phyloP scores from a whole-genome alignment of 2,329 filamentous ascomycete genomes.

The Teratosphaeria nubilosa region DNA sequence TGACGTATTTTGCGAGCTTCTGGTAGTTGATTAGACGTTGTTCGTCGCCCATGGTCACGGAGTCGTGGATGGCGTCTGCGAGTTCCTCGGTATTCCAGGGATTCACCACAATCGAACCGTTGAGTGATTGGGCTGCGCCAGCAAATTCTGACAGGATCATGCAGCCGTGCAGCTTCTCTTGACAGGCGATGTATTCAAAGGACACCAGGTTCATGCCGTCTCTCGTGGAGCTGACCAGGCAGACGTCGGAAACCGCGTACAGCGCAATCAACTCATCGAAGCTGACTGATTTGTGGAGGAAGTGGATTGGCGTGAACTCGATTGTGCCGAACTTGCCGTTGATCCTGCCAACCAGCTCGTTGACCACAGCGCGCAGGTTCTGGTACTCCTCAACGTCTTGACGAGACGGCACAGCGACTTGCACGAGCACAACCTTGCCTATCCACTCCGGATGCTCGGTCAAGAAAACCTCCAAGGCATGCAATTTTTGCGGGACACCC shows the following conservation, averaged over 20 bases:
- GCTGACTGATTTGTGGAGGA: slow-evolving; percentile 89
- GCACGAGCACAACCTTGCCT: slow-evolving; percentile 89
- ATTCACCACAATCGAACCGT: slow-evolving; percentile 89
- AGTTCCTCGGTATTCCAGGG: slow-evolving; percentile 98
- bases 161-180: slow-evolving; percentile 79
- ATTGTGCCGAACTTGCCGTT: slow-evolving; percentile 95
- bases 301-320: slow-evolving; percentile 98
- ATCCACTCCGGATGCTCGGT: slow-evolving; percentile 98
- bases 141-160: slow-evolving; percentile 97
- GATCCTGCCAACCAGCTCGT: slow-evolving; percentile 91
- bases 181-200: slow-evolving; percentile 95
- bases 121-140: slow-evolving; percentile 86
- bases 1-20: slow-evolving; percentile 89
- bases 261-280: slow-evolving; percentile 92
- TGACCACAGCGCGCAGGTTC: slow-evolving; percentile 87
- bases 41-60: slow-evolving; percentile 92
- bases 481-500: slow-evolving; percentile 92
- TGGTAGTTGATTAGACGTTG: slow-evolving; percentile 77
- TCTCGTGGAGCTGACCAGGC: slow-evolving; percentile 86
- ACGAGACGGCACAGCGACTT: slow-evolving; percentile 87
- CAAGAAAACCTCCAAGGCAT: slow-evolving; percentile 91
- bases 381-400: slow-evolving; percentile 98
- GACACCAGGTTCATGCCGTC: slow-evolving; percentile 99
- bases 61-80: slow-evolving; percentile 84
- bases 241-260: slow-evolving; percentile 85